These are phyloP conservation scores for Kodamaea jinghongensis DNA, from an alignment of 805 yeast genomes.

Conservation along the genomic window DNA sequence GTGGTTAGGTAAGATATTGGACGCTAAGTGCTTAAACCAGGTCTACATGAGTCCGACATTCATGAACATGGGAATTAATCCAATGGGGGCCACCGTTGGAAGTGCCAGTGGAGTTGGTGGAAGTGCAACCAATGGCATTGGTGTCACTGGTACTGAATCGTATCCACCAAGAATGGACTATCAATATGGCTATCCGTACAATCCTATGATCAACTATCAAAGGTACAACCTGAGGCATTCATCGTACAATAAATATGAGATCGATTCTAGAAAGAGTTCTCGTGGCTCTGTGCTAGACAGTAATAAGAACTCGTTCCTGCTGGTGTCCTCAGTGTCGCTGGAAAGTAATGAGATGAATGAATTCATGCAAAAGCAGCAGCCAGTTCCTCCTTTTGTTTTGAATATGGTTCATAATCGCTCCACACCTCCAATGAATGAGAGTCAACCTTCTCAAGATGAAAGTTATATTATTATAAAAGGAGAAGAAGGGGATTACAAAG, in stretches of 20 bases:
- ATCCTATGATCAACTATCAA: not conserved
- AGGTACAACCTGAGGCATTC: constrained; percentile 6
- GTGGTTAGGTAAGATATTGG: constrained; percentile 20
- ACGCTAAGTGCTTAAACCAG: constrained; percentile 8
- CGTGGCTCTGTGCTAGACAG: constrained; percentile 12
- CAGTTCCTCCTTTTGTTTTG: constrained; percentile 27
- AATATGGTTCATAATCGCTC: constrained; percentile 14
- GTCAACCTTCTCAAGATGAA: not conserved
- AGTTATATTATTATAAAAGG: constrained; percentile 1
- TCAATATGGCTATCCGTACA: no score
- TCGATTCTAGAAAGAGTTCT: constrained; percentile 14
- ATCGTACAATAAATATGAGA: constrained; percentile 12
- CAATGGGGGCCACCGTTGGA: not conserved
- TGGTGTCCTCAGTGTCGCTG: constrained; percentile 10
- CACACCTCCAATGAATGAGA: not conserved
- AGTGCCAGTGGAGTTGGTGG: no score
- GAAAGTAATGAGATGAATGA: not conserved
- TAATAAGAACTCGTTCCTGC: constrained; percentile 11
- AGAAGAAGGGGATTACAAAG: constrained; percentile 24
- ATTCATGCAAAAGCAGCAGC: constrained; percentile 7
- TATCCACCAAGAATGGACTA: constrained; percentile 3
- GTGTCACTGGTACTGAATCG: not conserved
- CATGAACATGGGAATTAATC: no score
- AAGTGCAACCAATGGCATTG: no score
- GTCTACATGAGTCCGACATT: no score